phyloP scores from a whole-genome alignment of 345 rosid species.

The Ricinus communis region DNA sequence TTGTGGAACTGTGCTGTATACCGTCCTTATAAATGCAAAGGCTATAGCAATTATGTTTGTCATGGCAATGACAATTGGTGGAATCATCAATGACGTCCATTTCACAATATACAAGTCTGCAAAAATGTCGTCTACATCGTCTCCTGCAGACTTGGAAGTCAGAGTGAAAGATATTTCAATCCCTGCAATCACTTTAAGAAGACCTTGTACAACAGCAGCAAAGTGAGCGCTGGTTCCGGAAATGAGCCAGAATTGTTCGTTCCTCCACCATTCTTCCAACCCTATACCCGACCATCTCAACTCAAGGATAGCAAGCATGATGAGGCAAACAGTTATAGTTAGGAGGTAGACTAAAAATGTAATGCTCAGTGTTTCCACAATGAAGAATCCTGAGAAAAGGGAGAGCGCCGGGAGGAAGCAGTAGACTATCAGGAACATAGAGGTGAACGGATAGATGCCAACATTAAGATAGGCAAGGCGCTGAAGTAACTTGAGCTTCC shows the following conservation, averaged over 20 bases:
- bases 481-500: slow-evolving; percentile 68
- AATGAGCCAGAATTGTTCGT: slow-evolving; percentile 94
- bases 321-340: slow-evolving; percentile 58
- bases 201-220: slow-evolving; percentile 82
- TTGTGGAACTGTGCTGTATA: slow-evolving; percentile 57
- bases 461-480: slow-evolving; percentile 88
- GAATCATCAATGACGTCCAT: slow-evolving; percentile 89
- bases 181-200: slow-evolving; percentile 82
- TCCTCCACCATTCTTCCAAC: slow-evolving; percentile 98
- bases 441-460: slow-evolving; percentile 92
- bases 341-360: slow-evolving; percentile 67
- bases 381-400: slow-evolving; percentile 86
- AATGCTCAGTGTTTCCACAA: slow-evolving; percentile 59
- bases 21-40: slow-evolving; percentile 65
- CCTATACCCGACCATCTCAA: slow-evolving; percentile 82
- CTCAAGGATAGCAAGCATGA: slow-evolving; percentile 72
- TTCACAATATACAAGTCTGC: slow-evolving; percentile 84
- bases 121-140: slow-evolving; percentile 69
- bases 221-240: slow-evolving; percentile 90
- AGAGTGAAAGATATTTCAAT: slow-evolving; percentile 92
- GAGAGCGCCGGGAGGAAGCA: slow-evolving; percentile 96
- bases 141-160: slow-evolving; percentile 72
- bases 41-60: slow-evolving; percentile 70
- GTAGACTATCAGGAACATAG: slow-evolving; percentile 75
- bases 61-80: slow-evolving; percentile 89